These are phyloP conservation scores for Polygonum aviculare DNA, from an alignment of 148 eudicot genomes.

Conservation along the genomic window DNA sequence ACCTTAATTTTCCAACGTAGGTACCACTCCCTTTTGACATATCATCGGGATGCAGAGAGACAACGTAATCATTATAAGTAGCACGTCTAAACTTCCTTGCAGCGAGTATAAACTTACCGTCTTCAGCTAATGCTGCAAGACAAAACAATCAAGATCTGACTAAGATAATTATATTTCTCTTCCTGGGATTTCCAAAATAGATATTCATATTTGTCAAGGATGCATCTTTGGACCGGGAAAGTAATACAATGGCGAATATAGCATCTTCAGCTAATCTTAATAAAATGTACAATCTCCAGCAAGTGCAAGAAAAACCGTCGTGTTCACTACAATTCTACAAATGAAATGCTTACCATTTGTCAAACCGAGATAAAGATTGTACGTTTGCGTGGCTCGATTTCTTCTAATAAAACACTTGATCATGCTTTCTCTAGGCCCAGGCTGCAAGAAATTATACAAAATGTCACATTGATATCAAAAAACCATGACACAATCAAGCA, in stretches of 20 bases:
- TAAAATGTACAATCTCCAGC: neutral
- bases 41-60: constrained; percentile 55
- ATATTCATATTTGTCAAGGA: neutral
- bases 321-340: neutral
- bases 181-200: neutral
- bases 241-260: neutral
- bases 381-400: constrained; percentile 54
- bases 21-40: constrained; percentile 50
- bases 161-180: neutral
- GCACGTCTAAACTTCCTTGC: constrained; percentile 60
- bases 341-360: constrained; percentile 39
- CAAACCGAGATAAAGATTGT: constrained; percentile 54
- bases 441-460: constrained; percentile 34
- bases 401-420: constrained; percentile 66
- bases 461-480: neutral
- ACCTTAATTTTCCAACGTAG: constrained; percentile 76
- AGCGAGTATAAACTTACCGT: constrained; percentile 78
- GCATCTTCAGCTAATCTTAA: neutral
- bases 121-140: constrained; percentile 59
- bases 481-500: neutral
- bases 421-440: constrained; percentile 61
- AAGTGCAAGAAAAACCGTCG: neutral
- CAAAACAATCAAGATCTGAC: neutral
- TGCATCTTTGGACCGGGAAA: neutral
- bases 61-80: constrained; percentile 55